Evolutionary conservation across 768 basidiomycete species (phyloP).

Genomic region (Auriscalpium vulgare): DNA sequence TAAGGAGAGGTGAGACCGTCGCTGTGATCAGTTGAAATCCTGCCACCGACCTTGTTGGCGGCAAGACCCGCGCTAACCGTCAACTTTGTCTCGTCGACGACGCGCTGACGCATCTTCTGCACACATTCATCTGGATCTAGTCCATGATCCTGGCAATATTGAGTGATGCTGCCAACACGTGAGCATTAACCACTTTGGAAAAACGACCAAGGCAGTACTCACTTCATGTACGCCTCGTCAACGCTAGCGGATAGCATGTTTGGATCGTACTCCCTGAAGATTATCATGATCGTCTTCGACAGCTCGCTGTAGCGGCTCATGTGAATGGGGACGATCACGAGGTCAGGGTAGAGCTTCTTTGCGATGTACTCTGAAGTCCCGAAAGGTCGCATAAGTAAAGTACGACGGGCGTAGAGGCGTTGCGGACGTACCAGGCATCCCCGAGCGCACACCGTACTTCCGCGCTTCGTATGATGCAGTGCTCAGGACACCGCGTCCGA

Average conservation of each 20-base stretch:
- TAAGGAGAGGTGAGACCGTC: slow-evolving; percentile 1
- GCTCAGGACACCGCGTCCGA: slow-evolving; percentile 75
- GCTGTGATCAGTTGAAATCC: slow-evolving; percentile 7
- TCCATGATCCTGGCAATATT: slow-evolving; percentile 64
- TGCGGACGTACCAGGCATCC: slow-evolving; percentile 71
- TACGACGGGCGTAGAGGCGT: neutral
- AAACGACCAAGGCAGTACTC: slow-evolving; percentile 16
- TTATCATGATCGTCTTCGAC: slow-evolving; percentile 63
- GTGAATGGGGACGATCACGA: slow-evolving; percentile 58
- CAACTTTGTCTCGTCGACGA: slow-evolving; percentile 70
- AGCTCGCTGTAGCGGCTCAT: slow-evolving; percentile 60
- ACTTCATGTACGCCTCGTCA: slow-evolving; percentile 94
- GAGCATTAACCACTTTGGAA: neutral
- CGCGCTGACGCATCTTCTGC: slow-evolving; percentile 61
- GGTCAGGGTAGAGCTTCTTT: slow-evolving; percentile 85
- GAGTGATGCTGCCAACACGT: slow-evolving; percentile 54
- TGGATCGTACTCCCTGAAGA: slow-evolving; percentile 65
- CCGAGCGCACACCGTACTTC: slow-evolving; percentile 85
- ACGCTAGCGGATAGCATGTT: slow-evolving; percentile 69
- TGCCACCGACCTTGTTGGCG: slow-evolving; percentile 70
- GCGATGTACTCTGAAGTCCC: slow-evolving; percentile 69
- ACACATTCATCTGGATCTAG: slow-evolving; percentile 71
- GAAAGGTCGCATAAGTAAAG: neutral
- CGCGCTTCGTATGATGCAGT: slow-evolving; percentile 93
- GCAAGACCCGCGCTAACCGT: slow-evolving; percentile 96